Conservation (phyloP, 2,329 filamentous ascomycete species). For the Sclerotinia subarctica region DNA sequence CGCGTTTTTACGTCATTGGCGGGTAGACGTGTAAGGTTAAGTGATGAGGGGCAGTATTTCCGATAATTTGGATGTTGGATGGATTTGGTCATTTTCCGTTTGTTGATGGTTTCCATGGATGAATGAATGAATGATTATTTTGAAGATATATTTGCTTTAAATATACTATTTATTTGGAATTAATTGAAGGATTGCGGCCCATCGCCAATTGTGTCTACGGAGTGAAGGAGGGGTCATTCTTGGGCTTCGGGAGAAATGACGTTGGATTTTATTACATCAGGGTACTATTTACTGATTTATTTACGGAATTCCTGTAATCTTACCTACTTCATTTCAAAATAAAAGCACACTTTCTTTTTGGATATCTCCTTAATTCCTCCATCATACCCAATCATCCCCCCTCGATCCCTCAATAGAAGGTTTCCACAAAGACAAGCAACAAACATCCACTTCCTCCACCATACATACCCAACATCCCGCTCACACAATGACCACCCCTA, state of each 20-base stretch:
- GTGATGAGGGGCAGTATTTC: conserved; percentile 6
- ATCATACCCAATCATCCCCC: not conserved
- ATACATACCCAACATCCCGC: not conserved
- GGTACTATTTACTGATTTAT: not conserved
- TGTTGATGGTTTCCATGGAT: too few relatives aligned
- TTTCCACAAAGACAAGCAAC: not conserved
- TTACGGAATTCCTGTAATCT: not conserved
- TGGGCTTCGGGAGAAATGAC: not conserved
- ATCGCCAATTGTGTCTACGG: not conserved
- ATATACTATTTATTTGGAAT: not conserved
- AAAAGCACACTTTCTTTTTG: not conserved
- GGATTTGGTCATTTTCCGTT: not conserved
- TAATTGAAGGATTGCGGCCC: not conserved
- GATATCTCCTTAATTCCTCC: not conserved
- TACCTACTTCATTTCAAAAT: not conserved
- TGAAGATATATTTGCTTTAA: not conserved
- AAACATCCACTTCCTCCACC: not conserved
- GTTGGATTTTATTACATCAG: not conserved
- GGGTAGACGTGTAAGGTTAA: not conserved
- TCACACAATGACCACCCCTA: conserved; percentile 50
- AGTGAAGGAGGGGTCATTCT: not conserved
- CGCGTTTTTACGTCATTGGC: not conserved
- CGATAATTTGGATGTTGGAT: not conserved
- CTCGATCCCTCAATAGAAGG: not conserved
- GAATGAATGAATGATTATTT: not conserved